Conservation (phyloP, 768 basidiomycete genomes). For the Crucibulum laeve region DNA sequence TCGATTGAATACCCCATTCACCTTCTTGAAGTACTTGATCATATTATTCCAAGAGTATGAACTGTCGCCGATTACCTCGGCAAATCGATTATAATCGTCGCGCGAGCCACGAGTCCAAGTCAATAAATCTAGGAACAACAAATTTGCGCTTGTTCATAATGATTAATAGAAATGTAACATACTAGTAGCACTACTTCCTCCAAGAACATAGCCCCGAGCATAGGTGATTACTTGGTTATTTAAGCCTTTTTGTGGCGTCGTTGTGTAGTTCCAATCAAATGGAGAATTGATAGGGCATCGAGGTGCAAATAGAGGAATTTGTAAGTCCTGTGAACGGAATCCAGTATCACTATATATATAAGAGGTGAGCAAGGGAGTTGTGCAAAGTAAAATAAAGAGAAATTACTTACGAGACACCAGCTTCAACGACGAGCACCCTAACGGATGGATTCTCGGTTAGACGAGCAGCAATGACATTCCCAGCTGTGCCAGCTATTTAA, state of each 20-base stretch:
- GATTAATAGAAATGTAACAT: not conserved
- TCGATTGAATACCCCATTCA: not conserved
- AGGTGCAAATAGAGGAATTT: not conserved
- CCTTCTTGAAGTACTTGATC: not conserved
- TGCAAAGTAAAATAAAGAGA: not conserved
- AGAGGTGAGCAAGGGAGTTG: not conserved
- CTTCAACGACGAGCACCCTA: not conserved
- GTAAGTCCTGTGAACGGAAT: not conserved
- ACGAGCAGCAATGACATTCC: not conserved
- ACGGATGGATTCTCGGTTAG: not conserved
- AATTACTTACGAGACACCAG: not conserved
- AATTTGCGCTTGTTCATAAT: not conserved
- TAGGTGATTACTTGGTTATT: not conserved
- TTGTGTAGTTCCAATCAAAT: slow-evolving; percentile 1
- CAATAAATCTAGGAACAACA: not conserved
- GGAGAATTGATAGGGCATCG: not conserved
- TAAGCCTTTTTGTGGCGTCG: not conserved
- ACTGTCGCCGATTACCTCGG: not conserved
- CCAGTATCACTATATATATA: not conserved
- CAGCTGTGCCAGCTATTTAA: not conserved
- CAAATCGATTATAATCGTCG: slow-evolving; percentile 3
- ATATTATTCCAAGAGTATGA: not conserved
- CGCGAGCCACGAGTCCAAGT: not conserved
- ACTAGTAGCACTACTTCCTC: not conserved
- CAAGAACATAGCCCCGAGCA: not conserved